Percentiles rank a stretch among this genome's conserved stretches.
These are phyloP conservation scores for Dendrobium officinale DNA, from an alignment of 106 monocot species.

Conservation along the genomic window DNA sequence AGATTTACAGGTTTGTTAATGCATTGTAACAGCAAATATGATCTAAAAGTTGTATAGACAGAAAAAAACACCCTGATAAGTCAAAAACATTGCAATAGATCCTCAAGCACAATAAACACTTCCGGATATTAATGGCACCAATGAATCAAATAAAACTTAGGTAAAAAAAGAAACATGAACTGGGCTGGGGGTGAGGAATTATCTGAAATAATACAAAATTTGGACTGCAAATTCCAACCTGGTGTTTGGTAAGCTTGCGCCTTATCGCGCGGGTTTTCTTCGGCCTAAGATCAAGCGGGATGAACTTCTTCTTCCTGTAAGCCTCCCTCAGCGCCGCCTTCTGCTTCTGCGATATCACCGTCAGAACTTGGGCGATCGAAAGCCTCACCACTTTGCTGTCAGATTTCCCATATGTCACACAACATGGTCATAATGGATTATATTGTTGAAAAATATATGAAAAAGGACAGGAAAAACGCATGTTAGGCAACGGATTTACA, in stretches of 20 bases:
- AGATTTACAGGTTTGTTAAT: not conserved
- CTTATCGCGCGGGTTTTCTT: slow-evolving; percentile 86
- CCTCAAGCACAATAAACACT: not conserved
- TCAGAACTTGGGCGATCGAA: slow-evolving; percentile 73
- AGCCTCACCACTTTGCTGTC: slow-evolving; percentile 66
- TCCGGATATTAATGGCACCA: not conserved
- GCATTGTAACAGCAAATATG: not conserved
- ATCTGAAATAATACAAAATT: too few relatives aligned
- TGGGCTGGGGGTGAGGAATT: not conserved
- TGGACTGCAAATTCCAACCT: slow-evolving; percentile 23
- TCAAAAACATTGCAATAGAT: not conserved
- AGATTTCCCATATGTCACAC: not conserved
- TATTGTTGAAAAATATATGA: not conserved
- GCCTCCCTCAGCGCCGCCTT: slow-evolving; percentile 73
- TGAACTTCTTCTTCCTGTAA: slow-evolving; percentile 72
- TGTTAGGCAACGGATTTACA: slow-evolving; percentile 20
- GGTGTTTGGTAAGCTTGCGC: slow-evolving; percentile 70
- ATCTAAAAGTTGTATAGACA: not conserved
- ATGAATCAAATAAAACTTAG: not conserved
- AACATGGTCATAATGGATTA: not conserved
- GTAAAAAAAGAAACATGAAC: not conserved
- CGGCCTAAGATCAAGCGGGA: slow-evolving; percentile 77
- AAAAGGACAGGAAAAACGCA: not conserved
- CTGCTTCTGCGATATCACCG: slow-evolving; percentile 93
- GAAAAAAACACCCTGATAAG: not conserved